These are phyloP conservation scores for Candida adriatica DNA, from an alignment of 805 yeast species.

Conservation along the genomic window DNA sequence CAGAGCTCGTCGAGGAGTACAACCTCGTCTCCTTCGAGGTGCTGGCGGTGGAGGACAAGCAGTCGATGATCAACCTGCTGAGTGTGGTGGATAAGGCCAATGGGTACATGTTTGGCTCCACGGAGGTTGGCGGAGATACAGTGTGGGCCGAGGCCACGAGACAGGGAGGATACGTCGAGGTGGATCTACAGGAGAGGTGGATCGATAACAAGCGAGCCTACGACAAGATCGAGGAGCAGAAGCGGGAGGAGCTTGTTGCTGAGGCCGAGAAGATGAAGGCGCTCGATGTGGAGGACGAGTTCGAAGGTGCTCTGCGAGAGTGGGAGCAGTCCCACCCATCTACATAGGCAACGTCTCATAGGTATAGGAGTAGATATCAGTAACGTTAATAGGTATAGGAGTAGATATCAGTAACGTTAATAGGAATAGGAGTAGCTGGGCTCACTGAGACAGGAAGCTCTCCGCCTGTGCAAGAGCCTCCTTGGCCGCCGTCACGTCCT, in stretches of 20 bases:
- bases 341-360: too few relatives aligned
- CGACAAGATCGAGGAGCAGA: conserved; percentile 55
- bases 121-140: conserved; percentile 94
- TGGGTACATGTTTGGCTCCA: conserved; percentile 89
- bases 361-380: too few relatives aligned
- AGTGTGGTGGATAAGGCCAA: conserved; percentile 81
- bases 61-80: conserved; percentile 79
- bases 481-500: conserved; percentile 25
- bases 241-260: conserved; percentile 33
- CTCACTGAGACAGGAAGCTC: too few relatives aligned
- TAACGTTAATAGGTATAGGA: too few relatives aligned
- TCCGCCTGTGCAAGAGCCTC: conserved; percentile 22
- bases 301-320: conserved; percentile 58
- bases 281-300: conserved; percentile 58
- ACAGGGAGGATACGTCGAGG: conserved; percentile 52
- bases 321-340: too few relatives aligned
- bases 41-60: conserved; percentile 83
- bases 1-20: conserved; percentile 81
- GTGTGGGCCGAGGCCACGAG: conserved; percentile 96
- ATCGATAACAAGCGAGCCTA: conserved; percentile 73
- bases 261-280: conserved; percentile 35
- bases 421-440: too few relatives aligned
- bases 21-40: conserved; percentile 86
- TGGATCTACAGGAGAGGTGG: conserved; percentile 93
- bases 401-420: too few relatives aligned